Base-by-base conservation (phyloP, 192 early-diverging fungal genomes). In the Podila horticola region DNA sequence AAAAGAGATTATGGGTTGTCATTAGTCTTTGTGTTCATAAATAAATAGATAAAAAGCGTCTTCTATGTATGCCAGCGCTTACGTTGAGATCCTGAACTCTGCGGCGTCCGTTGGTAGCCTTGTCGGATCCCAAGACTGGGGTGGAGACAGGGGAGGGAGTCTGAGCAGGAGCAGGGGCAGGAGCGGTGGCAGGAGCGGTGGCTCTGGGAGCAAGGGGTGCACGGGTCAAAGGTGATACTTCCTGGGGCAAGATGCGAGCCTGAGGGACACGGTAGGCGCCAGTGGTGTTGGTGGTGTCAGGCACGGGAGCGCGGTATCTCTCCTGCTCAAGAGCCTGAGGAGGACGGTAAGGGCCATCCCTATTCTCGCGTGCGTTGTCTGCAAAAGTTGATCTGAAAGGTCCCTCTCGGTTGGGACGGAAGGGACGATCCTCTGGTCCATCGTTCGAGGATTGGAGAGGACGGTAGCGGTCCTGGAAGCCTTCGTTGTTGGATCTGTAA, bases 391-490 rank as follows among this genome's bases (percentile, higher is more conserved):
- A 81, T 20, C 77, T 50, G 58, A 65, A 73, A 4, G 77, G 33
- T 31, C 58, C 75, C 64, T 82, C 76, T 0, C 83, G 83, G 63
- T 77, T 82, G 62, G 83, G 71, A 55, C 81, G 76, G 12, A 66
- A 77, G 2, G 67, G 68, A 4, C 89, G 84, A 17, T 86, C 72
- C n/a, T 87, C 77, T 34, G 89, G 63, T 71, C 88, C 86, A 3
- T 70, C 67, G 11, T 71, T 50, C 49, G 74, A 51, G 45, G 64
- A 57, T 45, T 68, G 74, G 61, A 72, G 74, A 31, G 65, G 26
- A 10, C 71, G 74, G 33, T 24, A 67, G n/a, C 82, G 82, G 26
- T 74, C 72, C 59, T 83, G 82, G 57, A 71, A 66, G 22, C 61
- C 48, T 4, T 71, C 73, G 19, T 31, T 52, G 30, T 75, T 67